Evolutionary conservation across 2,329 filamentous ascomycete genomes (phyloP).

Genomic region (Ascochyta lentis): DNA sequence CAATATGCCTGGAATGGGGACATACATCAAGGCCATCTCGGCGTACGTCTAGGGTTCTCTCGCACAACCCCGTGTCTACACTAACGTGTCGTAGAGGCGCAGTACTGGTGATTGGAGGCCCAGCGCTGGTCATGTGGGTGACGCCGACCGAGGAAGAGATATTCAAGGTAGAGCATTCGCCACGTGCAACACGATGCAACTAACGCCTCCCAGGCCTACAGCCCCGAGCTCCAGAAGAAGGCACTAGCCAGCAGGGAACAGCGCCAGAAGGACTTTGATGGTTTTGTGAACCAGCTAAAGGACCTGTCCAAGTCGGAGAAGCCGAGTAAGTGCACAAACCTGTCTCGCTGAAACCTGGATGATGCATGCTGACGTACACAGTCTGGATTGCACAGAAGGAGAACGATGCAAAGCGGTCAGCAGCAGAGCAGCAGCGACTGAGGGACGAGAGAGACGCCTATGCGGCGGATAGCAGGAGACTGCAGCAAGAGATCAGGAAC

Average conservation of each 20-base stretch:
- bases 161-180: slow-evolving; percentile 62
- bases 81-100: slow-evolving; percentile 65
- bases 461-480: slow-evolving; percentile 41
- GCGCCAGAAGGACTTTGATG: slow-evolving; percentile 84
- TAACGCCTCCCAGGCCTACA: slow-evolving; percentile 69
- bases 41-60: slow-evolving; percentile 32
- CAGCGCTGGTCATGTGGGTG: slow-evolving; percentile 80
- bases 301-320: slow-evolving; percentile 90
- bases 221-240: slow-evolving; percentile 89
- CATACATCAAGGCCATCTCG: slow-evolving; percentile 45
- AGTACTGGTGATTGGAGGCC: slow-evolving; percentile 79
- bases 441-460: slow-evolving; percentile 42
- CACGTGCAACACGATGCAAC: slow-evolving; percentile 20
- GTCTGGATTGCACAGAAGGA: slow-evolving; percentile 48
- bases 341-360: not conserved
- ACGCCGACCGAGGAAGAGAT: slow-evolving; percentile 90
- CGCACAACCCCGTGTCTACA: slow-evolving; percentile 9
- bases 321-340: slow-evolving; percentile 68
- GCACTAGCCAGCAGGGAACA: slow-evolving; percentile 80
- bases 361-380: slow-evolving; percentile 24
- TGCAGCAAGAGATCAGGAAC: slow-evolving; percentile 44
- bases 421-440: slow-evolving; percentile 32
- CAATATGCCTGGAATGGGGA: slow-evolving; percentile 37
- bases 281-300: slow-evolving; percentile 84
- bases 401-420: slow-evolving; percentile 39